Evolutionary conservation across 2,329 filamentous ascomycete species (phyloP).

Genomic region (Aspergillus sojae): DNA sequence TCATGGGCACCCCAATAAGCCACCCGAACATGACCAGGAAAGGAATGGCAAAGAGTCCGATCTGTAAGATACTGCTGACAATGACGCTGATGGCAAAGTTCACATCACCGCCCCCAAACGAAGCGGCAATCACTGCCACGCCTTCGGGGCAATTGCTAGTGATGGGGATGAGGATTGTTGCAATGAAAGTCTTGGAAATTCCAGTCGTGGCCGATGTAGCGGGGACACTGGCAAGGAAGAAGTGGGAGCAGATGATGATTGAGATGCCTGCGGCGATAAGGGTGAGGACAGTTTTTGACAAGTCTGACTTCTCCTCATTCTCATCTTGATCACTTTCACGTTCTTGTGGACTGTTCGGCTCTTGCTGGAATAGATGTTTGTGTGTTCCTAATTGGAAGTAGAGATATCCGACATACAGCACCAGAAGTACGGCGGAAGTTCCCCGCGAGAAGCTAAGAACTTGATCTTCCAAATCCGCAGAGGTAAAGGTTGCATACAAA

Average conservation of each 20-base stretch:
- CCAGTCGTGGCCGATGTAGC: slow-evolving; percentile 63
- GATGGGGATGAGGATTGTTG: slow-evolving; percentile 71
- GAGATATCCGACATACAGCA: slow-evolving; percentile 70
- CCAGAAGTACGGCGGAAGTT: slow-evolving; percentile 68
- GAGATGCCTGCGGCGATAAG: slow-evolving; percentile 51
- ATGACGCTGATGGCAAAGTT: slow-evolving; percentile 68
- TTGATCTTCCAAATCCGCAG: slow-evolving; percentile 45
- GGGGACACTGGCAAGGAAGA: slow-evolving; percentile 69
- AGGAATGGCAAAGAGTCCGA: slow-evolving; percentile 72
- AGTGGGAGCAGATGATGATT: slow-evolving; percentile 70
- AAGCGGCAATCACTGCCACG: slow-evolving; percentile 68
- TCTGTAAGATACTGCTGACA: slow-evolving; percentile 74
- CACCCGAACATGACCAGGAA: slow-evolving; percentile 73
- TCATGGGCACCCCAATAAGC: slow-evolving; percentile 69
- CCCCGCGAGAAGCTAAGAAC: slow-evolving; percentile 71
- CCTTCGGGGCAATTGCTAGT: slow-evolving; percentile 75
- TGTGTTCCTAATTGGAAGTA: slow-evolving; percentile 73
- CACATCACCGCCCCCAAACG: slow-evolving; percentile 67
- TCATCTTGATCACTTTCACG: slow-evolving; percentile 10
- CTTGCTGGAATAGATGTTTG: slow-evolving; percentile 64
- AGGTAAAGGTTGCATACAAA: slow-evolving; percentile 61
- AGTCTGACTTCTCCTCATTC: neutral
- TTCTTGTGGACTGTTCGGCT: slow-evolving; percentile 2
- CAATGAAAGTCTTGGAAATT: slow-evolving; percentile 73
- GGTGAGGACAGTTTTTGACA: neutral